Conservation (phyloP, 164 flowering plant genomes). For the Liriodendron chinense region DNA sequence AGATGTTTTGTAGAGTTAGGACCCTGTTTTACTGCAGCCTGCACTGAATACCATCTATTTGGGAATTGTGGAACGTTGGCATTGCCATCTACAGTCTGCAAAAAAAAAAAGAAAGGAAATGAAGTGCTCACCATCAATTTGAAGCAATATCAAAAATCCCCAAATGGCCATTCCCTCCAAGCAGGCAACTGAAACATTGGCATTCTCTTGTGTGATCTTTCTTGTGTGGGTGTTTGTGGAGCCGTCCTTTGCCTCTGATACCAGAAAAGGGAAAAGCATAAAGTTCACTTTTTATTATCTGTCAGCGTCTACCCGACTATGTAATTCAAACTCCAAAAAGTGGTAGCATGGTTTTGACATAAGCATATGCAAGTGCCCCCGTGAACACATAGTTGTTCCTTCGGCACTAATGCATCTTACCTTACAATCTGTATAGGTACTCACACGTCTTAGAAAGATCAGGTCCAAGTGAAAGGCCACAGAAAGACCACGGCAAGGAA, state of each 20-base stretch:
- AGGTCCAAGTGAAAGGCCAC: too few relatives aligned
- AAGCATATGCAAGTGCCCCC: conserved; percentile 94
- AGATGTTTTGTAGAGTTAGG: conserved; percentile 10
- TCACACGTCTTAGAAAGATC: too few relatives aligned
- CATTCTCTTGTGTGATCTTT: neutral
- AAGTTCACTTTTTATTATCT: neutral
- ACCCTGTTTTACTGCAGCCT: conserved; percentile 24
- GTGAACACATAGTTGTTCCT: conserved; percentile 86
- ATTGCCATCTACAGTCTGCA: conserved; percentile 38
- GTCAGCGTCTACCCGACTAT: neutral
- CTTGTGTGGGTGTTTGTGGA: neutral
- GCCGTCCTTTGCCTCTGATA: neutral
- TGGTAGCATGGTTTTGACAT: conserved; percentile 67
- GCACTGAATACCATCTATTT: conserved; percentile 47
- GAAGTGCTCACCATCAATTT: too few relatives aligned
- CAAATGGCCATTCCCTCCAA: too few relatives aligned
- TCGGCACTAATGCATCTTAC: too few relatives aligned
- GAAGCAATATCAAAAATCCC: too few relatives aligned
- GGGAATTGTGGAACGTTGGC: conserved; percentile 11
- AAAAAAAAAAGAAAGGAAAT: neutral
- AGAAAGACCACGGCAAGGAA: too few relatives aligned
- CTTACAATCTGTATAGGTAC: too few relatives aligned
- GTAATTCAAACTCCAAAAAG: conserved; percentile 73
- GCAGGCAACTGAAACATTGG: too few relatives aligned
- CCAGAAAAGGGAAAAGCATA: neutral